phyloP scores from a whole-genome alignment of 306 rosid genomes.

The Inga laurina region DNA sequence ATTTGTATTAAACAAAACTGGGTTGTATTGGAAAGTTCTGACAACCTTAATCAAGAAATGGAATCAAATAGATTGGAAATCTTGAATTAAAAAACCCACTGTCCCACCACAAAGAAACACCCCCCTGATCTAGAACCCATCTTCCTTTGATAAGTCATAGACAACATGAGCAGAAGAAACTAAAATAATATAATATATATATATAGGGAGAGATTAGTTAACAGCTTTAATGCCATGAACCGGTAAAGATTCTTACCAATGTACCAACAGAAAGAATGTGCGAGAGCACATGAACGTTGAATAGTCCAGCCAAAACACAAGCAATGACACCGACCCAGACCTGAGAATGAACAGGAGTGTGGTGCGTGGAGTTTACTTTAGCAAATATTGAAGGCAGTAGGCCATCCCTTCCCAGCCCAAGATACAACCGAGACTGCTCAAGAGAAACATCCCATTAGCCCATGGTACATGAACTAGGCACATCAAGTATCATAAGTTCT shows the following conservation, averaged over 20 bases:
- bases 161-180: no score
- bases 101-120: no score
- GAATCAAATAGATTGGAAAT: background rate
- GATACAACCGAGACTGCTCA: constrained; percentile 94
- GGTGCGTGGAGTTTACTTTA: constrained; percentile 62
- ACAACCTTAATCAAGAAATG: background rate
- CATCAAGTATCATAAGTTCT: constrained; percentile 31
- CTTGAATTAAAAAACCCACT: no score
- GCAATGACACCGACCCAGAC: constrained; percentile 93
- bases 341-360: constrained; percentile 91
- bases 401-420: constrained; percentile 98
- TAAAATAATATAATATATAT: no score
- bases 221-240: constrained; percentile 22
- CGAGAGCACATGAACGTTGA: constrained; percentile 79
- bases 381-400: constrained; percentile 85
- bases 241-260: constrained; percentile 60
- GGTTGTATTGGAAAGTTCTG: background rate
- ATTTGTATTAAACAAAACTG: background rate
- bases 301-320: constrained; percentile 74
- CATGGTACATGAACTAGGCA: constrained; percentile 30
- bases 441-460: constrained; percentile 37
- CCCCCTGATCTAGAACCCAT: no score
- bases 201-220: background rate
- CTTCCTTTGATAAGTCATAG: no score
- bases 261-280: constrained; percentile 96